Base-by-base conservation (phyloP, 2,329 filamentous ascomycete genomes). In the Fusarium anthophilum region DNA sequence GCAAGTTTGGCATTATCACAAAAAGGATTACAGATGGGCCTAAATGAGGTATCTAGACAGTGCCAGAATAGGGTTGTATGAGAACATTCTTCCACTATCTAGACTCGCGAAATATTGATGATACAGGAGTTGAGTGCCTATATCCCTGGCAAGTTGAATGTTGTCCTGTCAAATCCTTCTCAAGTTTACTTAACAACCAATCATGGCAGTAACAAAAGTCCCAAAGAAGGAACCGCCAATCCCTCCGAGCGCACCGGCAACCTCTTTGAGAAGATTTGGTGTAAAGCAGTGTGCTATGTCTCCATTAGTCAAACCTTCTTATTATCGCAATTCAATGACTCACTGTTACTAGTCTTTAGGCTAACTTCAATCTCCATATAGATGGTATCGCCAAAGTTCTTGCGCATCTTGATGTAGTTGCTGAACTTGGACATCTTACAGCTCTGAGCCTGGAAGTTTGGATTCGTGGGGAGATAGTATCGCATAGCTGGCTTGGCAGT, bases 11-110 rank as follows among this genome's bases (percentile, higher is more conserved):
- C 28, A 56, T 56, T 4, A 45, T 56, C 15, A 44, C 38, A 3
- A 44, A 43, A 24, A 26, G 17, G 17, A 7, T 45, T 9, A 15
- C 37, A 26, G 12, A 22, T 1, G 17, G 17, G 6, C 12, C 12
- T 5, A 0, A 20, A 20, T 0, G 8, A 12, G 11, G 0, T 15
- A 37, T 15, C 12, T 37, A 53, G 48, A 51, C 0, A 35, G 8
- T 7, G 24, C 3, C 15, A 20, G 30, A 17, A 3, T 5, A 24
- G 1, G 2, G 4, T 3, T 24, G 8, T 10, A 24, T 51, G 8
- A 11, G 30, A 51, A 20, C 3, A 18, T 20, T 20, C 11, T 18
- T 51, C 22, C 15, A 10, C 11, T 24, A 24, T 35, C 8, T 5
- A 7, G 4, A 51, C 22, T 2, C 17, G 6, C 15, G n/a, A 6